A percentile compares a stretch with the other conserved stretches of the same genome.
Conservation (phyloP, 2,329 filamentous ascomycete species). For the Fusarium citri region DNA sequence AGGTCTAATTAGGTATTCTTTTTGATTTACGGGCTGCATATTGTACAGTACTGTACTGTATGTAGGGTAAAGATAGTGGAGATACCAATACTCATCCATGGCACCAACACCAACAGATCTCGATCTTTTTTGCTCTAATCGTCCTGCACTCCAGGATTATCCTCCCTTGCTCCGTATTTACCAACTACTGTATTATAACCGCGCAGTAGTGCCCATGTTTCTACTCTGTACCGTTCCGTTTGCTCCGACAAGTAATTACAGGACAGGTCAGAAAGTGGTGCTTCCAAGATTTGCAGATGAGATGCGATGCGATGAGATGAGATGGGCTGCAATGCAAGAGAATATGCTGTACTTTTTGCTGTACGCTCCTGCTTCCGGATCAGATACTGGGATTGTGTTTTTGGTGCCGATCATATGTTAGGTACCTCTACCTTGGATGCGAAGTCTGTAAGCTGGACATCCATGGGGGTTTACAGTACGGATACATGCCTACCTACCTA, state of each 20-base stretch:
- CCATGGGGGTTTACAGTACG: neutral
- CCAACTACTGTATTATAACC: neutral
- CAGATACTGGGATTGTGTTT: constrained; percentile 30
- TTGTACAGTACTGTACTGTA: neutral
- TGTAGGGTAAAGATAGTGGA: constrained; percentile 28
- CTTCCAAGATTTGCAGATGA: constrained; percentile 10
- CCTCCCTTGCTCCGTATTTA: neutral
- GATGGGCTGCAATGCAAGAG: constrained; percentile 10
- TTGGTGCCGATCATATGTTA: constrained; percentile 22
- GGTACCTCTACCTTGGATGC: neutral
- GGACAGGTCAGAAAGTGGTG: constrained; percentile 12
- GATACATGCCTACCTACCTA: neutral
- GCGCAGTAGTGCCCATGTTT: neutral
- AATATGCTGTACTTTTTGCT: constrained; percentile 22
- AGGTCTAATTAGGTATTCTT: neutral
- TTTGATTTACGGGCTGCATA: constrained; percentile 11
- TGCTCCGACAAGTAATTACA: constrained; percentile 8
- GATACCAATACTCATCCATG: constrained; percentile 7
- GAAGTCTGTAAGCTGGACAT: constrained; percentile 1
- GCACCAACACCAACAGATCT: constrained; percentile 28
- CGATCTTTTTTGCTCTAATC: constrained; percentile 30
- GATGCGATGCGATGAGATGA: neutral
- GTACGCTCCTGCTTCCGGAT: constrained; percentile 22
- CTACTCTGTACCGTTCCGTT: constrained; percentile 1
- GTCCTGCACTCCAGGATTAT: neutral